Evolutionary conservation across 1,139 yeast genomes (phyloP).

Genomic region (Geotrichum klebahnii): DNA sequence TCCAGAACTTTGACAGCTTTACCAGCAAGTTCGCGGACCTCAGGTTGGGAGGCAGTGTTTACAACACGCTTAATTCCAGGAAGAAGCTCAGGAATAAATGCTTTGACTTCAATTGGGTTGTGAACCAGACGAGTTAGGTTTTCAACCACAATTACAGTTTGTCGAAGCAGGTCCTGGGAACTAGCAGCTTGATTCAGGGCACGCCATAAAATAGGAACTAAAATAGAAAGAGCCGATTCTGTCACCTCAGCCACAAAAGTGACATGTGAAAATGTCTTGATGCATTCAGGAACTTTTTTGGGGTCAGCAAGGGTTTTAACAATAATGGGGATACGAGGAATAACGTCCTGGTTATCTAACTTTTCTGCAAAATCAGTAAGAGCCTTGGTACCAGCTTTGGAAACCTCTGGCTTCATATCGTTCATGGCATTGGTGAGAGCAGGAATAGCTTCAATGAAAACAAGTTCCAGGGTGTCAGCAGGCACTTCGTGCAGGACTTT

Average conservation of each 20-base stretch:
- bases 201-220: slow-evolving; percentile 89
- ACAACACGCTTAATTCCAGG: slow-evolving; percentile 90
- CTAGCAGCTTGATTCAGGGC: slow-evolving; percentile 85
- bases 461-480: slow-evolving; percentile 75
- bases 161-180: slow-evolving; percentile 93
- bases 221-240: slow-evolving; percentile 83
- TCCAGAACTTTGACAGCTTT: slow-evolving; percentile 78
- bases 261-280: slow-evolving; percentile 83
- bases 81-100: slow-evolving; percentile 74
- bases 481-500: slow-evolving; percentile 76
- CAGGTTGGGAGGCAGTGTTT: slow-evolving; percentile 89
- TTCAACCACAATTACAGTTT: slow-evolving; percentile 93
- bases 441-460: slow-evolving; percentile 76
- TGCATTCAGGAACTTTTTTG: slow-evolving; percentile 79
- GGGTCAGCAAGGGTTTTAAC: slow-evolving; percentile 90
- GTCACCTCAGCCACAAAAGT: slow-evolving; percentile 98
- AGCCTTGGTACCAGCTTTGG: slow-evolving; percentile 73
- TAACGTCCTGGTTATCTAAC: slow-evolving; percentile 86
- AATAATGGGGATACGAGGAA: slow-evolving; percentile 79
- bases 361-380: slow-evolving; percentile 71
- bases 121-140: slow-evolving; percentile 93
- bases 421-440: slow-evolving; percentile 83
- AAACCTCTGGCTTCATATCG: slow-evolving; percentile 93
- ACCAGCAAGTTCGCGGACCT: slow-evolving; percentile 87
- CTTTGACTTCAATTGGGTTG: slow-evolving; percentile 86